These are phyloP conservation scores for Fusarium chuoi DNA, from an alignment of 2,329 filamentous ascomycete genomes.

Conservation along the genomic window DNA sequence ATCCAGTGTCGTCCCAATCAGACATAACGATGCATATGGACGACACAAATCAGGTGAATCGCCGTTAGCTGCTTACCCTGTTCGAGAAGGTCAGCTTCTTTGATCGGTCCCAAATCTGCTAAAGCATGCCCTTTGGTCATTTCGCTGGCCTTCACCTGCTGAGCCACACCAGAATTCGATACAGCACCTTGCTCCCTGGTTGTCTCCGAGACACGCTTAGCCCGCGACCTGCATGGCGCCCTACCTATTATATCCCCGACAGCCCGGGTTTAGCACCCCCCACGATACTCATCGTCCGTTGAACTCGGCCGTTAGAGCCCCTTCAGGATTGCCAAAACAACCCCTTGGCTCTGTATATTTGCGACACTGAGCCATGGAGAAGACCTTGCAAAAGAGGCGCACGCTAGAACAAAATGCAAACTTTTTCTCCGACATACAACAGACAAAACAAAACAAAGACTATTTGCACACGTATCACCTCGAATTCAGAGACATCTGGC, in stretches of 20 bases:
- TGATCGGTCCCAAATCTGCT: conserved; percentile 17
- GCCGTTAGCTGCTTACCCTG: conserved; percentile 13
- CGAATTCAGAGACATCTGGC: conserved; percentile 6
- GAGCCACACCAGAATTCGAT: conserved; percentile 43
- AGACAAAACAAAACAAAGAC: conserved; percentile 7
- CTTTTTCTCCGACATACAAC: conserved; percentile 10
- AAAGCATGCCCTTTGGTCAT: neutral
- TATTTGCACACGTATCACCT: conserved; percentile 5
- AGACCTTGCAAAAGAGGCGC: conserved; percentile 1
- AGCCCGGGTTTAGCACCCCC: conserved; percentile 24
- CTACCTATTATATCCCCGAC: conserved; percentile 28
- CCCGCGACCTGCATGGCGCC: conserved; percentile 32
- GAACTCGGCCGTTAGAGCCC: conserved; percentile 32
- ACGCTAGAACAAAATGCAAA: conserved; percentile 7
- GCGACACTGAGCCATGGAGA: conserved; percentile 13
- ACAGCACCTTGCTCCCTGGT: conserved; percentile 33
- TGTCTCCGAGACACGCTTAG: conserved; percentile 38
- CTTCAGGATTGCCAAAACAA: conserved; percentile 38
- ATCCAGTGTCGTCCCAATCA: neutral
- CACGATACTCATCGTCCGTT: conserved; percentile 32
- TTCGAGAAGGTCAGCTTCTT: conserved; percentile 30
- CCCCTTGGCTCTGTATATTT: conserved; percentile 23
- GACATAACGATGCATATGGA: conserved; percentile 3
- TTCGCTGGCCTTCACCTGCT: conserved; percentile 4
- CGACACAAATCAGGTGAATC: conserved; percentile 10